Conservation (phyloP, 2,329 filamentous ascomycete species). For the Aspergillus texensis region DNA sequence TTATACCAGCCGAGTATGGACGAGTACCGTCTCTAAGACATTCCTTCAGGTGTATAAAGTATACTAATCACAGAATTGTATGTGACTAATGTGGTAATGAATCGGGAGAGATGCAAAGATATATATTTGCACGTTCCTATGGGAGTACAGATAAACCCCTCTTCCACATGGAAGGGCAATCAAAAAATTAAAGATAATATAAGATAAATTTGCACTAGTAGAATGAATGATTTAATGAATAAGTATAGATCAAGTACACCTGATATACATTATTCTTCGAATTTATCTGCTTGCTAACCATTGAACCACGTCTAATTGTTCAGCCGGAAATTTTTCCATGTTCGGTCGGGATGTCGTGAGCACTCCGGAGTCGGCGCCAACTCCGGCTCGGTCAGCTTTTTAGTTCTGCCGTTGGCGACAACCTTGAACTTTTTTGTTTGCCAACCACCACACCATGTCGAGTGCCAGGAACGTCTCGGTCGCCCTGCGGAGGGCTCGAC, state of each 20-base stretch:
- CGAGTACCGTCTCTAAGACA: too few species aligned
- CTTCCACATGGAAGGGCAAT: too few species aligned
- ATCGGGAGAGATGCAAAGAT: too few species aligned
- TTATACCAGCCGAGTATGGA: too few species aligned
- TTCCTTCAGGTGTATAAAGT: too few species aligned
- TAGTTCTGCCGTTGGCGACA: background rate
- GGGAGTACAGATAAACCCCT: too few species aligned
- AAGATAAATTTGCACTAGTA: background rate
- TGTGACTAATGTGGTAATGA: too few species aligned
- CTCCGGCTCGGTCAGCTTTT: conserved; percentile 3
- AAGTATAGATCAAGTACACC: background rate
- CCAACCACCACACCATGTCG: conserved; percentile 28
- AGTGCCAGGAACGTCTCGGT: conserved; percentile 33
- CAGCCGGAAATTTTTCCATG: conserved; percentile 2
- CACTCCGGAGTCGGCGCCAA: background rate
- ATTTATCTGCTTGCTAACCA: background rate
- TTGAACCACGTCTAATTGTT: background rate
- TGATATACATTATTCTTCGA: background rate
- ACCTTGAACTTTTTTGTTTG: background rate
- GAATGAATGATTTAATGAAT: too few species aligned
- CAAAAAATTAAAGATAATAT: background rate
- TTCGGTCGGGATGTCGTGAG: background rate
- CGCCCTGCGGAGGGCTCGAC: conserved; percentile 36
- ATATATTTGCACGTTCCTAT: too few species aligned
- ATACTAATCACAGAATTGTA: too few species aligned